Conservation (phyloP, 75 land plant species). For the Pinus taeda region DNA sequence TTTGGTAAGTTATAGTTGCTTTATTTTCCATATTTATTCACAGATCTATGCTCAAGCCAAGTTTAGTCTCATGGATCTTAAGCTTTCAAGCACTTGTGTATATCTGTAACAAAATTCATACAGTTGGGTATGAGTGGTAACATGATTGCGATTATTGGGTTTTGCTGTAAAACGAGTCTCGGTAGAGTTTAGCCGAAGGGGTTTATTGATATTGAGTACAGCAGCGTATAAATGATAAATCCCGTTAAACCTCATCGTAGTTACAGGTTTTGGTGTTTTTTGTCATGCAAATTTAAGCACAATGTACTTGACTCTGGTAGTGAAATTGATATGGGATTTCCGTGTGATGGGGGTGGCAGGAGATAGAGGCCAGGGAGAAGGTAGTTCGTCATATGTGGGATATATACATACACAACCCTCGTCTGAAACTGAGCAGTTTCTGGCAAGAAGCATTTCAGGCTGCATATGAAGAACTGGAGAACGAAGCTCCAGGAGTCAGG, state of each 20-base stretch:
- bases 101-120: background rate
- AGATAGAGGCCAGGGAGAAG: constrained; percentile 66
- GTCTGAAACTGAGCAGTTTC: constrained; percentile 36
- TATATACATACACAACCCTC: constrained; percentile 35
- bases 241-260: background rate
- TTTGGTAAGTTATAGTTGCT: constrained; percentile 28
- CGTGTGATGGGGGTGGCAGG: constrained; percentile 19
- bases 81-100: background rate
- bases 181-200: background rate
- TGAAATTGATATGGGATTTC: background rate
- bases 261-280: background rate
- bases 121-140: background rate
- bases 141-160: background rate
- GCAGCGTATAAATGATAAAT: background rate
- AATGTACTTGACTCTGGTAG: background rate
- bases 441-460: constrained; percentile 78
- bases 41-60: background rate
- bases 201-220: too few relatives aligned
- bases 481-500: constrained; percentile 35
- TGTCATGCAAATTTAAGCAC: background rate
- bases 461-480: constrained; percentile 51
- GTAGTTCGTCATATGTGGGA: constrained; percentile 71
- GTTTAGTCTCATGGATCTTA: background rate
- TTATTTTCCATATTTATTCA: background rate
- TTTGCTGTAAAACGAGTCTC: background rate